Conservation (phyloP, 306 rosid species). For the Parietaria judaica region DNA sequence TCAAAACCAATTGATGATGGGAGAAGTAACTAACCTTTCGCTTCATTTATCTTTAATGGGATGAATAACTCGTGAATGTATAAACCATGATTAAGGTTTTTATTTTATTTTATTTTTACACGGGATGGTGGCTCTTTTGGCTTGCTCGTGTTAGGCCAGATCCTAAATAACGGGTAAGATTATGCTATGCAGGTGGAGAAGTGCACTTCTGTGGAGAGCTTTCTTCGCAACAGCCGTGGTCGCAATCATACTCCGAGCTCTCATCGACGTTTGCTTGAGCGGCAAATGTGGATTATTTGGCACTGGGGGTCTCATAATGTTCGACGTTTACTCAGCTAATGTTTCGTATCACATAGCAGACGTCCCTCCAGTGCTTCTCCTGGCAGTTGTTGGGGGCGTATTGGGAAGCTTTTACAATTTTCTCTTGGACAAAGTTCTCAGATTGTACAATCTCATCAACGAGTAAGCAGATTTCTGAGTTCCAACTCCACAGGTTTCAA, state of each 20-base stretch:
- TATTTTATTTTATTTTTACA: too few species aligned
- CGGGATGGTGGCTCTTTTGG: too few species aligned
- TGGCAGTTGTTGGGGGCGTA: conserved; percentile 74
- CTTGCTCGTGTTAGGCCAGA: too few species aligned
- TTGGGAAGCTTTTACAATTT: conserved; percentile 80
- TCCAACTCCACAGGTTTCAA: neutral
- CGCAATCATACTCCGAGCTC: conserved; percentile 76
- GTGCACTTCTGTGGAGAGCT: conserved; percentile 94
- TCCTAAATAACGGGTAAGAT: neutral
- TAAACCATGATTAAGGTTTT: too few species aligned
- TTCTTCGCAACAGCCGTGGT: conserved; percentile 85
- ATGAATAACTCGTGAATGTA: too few species aligned
- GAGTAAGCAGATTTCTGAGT: conserved; percentile 43
- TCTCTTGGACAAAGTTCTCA: conserved; percentile 60
- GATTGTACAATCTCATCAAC: conserved; percentile 57
- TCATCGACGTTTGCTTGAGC: conserved; percentile 73
- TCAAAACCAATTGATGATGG: too few species aligned
- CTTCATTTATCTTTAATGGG: too few species aligned
- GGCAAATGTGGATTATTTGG: conserved; percentile 92
- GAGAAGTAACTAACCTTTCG: too few species aligned
- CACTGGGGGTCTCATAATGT: conserved; percentile 93
- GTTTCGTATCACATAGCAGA: conserved; percentile 63
- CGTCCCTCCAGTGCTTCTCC: conserved; percentile 69
- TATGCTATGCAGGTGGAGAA: conserved; percentile 75
- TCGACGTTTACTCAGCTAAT: conserved; percentile 61